These are phyloP conservation scores for Chlamydomonas schloesseri DNA, from an alignment of 139 green algal genomes.

Conservation along the genomic window DNA sequence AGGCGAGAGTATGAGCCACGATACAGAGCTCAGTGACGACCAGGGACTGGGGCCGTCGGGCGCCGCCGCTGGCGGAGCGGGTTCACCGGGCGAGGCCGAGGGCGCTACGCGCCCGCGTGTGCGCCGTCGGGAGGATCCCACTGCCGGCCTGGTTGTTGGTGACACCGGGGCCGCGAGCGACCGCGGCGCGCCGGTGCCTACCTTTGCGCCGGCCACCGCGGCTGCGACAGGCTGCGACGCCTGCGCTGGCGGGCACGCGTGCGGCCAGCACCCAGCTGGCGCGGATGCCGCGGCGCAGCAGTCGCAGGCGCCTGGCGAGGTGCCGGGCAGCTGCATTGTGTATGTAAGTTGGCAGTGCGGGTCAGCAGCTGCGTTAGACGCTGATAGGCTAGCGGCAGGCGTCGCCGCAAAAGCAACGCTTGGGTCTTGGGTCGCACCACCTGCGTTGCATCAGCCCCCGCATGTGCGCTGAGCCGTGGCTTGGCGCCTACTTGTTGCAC, in stretches of 20 bases:
- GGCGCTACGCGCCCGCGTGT: neutral
- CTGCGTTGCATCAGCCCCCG: too few relatives aligned
- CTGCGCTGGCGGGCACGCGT: too few relatives aligned
- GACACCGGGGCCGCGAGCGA: neutral
- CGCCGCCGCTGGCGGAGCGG: neutral
- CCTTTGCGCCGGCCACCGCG: too few relatives aligned
- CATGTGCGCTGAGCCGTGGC: too few relatives aligned
- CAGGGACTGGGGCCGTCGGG: neutral
- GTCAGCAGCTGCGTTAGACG: too few relatives aligned
- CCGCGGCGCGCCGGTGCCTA: too few relatives aligned
- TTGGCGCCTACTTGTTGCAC: too few relatives aligned
- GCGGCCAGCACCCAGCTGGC: neutral
- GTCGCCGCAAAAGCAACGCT: too few relatives aligned
- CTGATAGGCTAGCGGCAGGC: neutral
- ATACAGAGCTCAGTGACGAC: conserved; percentile 1
- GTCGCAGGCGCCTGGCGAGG: conserved; percentile 1
- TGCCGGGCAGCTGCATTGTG: conserved; percentile 65
- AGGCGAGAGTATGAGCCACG: neutral
- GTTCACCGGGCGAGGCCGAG: neutral
- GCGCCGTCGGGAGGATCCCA: conserved; percentile 12
- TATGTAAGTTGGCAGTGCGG: conserved; percentile 55
- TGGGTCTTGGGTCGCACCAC: too few relatives aligned
- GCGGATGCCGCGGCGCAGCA: neutral
- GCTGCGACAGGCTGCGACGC: too few relatives aligned
- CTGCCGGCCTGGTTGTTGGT: too few relatives aligned